Evolutionary conservation across 352 stramenopile species (phyloP).

Genomic region (Phytophthora cactorum): DNA sequence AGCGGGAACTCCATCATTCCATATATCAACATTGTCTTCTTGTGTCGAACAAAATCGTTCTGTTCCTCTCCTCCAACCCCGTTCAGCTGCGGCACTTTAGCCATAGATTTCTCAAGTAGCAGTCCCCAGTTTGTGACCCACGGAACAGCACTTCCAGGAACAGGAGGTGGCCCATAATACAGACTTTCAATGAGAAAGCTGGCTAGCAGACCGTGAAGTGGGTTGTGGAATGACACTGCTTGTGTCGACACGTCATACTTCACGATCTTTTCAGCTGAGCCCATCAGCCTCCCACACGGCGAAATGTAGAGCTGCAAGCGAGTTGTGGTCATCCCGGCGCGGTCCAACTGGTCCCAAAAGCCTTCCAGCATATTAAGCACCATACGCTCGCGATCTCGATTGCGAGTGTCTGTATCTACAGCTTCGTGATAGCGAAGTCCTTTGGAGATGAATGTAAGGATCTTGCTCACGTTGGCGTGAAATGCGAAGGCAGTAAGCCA

Average conservation of each 20-base stretch:
- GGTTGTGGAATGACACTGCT: constrained; percentile 91
- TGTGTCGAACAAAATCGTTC: constrained; percentile 39
- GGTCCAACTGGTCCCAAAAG: constrained; percentile 79
- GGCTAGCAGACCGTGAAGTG: constrained; percentile 85
- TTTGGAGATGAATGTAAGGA: constrained; percentile 67
- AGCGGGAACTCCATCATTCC: constrained; percentile 82
- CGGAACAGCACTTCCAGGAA: constrained; percentile 23
- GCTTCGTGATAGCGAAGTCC: constrained; percentile 66
- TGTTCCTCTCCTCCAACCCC: constrained; percentile 31
- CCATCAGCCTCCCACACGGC: constrained; percentile 67
- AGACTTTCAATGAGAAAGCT: constrained; percentile 83
- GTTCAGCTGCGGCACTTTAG: constrained; percentile 31
- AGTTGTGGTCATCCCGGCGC: constrained; percentile 44
- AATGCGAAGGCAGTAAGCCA: constrained; percentile 96
- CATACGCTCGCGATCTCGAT: constrained; percentile 58
- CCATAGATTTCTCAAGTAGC: constrained; percentile 60
- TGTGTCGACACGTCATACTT: constrained; percentile 80
- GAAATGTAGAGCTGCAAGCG: constrained; percentile 62
- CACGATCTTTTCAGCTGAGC: constrained; percentile 60
- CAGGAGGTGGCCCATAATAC: constrained; percentile 53
- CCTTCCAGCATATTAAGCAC: constrained; percentile 74
- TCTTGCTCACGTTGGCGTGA: constrained; percentile 72
- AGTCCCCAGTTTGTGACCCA: constrained; percentile 61
- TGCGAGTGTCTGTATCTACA: constrained; percentile 30
- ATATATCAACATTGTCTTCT: constrained; percentile 71